A percentile compares a stretch with the other conserved stretches of the same genome.
Conservation (phyloP, 257 asterid genomes). For the Nicotiana paniculata region DNA sequence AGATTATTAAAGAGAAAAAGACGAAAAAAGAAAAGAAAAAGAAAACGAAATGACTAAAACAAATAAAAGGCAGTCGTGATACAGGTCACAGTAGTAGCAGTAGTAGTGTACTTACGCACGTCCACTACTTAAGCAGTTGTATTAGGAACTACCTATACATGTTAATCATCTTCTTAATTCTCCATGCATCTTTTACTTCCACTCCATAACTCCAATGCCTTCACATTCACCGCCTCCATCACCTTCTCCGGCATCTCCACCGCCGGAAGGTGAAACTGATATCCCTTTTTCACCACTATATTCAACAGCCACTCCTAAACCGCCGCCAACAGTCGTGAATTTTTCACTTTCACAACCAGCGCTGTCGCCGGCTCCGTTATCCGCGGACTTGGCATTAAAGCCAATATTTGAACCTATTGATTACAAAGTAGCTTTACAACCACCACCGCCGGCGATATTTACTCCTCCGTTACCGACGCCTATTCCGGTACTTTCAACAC, state of each 20-base stretch:
- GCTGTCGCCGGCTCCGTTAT: not conserved
- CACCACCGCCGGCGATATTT: not conserved
- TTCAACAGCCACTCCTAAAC: not conserved
- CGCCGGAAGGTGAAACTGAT: not conserved
- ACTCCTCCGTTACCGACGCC: not conserved
- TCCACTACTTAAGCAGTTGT: constrained; percentile 9
- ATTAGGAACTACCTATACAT: not conserved
- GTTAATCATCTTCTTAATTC: not conserved
- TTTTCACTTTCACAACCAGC: not conserved
- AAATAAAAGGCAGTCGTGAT: too few species aligned
- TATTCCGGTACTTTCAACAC: not conserved
- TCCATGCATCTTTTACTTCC: not conserved
- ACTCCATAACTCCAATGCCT: not conserved
- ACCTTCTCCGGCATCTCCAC: not conserved
- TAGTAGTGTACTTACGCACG: not conserved
- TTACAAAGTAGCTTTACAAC: not conserved
- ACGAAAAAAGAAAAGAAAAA: too few species aligned
- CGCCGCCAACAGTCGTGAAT: not conserved
- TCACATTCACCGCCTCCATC: not conserved
- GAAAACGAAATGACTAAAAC: too few species aligned
- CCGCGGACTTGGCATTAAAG: not conserved
- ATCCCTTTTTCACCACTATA: not conserved
- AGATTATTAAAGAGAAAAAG: too few species aligned
- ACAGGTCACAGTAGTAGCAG: not conserved
- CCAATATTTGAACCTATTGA: not conserved